Evolutionary conservation across 2,329 filamentous ascomycete genomes (phyloP).

Genomic region (Penicillium sp.): DNA sequence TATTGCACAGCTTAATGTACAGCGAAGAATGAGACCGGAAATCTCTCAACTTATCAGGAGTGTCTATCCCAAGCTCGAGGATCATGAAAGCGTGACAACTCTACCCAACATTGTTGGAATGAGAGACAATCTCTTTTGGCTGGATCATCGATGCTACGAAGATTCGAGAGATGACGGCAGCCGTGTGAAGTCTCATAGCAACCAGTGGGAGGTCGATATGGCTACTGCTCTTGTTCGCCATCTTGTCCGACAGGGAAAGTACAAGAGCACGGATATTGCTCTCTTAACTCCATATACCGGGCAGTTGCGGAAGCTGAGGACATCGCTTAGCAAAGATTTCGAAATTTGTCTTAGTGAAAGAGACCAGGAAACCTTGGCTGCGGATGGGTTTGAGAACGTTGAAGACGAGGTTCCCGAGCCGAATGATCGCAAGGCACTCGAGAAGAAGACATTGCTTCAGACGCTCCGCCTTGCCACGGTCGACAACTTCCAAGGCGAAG

Average conservation of each 20-base stretch:
- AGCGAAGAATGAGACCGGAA: conserved; percentile 15
- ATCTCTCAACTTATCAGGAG: conserved; percentile 9
- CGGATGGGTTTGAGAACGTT: not conserved
- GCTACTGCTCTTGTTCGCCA: conserved; percentile 20
- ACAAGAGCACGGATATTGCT: conserved; percentile 21
- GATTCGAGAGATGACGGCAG: conserved; percentile 10
- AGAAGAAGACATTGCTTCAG: conserved; percentile 13
- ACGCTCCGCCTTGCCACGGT: conserved; percentile 51
- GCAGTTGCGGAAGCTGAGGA: conserved; percentile 15
- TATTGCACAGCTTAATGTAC: conserved; percentile 8
- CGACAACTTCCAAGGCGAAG: conserved; percentile 70
- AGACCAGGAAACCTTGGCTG: conserved; percentile 7
- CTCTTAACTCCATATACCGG: conserved; percentile 22
- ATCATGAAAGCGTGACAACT: not conserved
- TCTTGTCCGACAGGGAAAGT: conserved; percentile 23
- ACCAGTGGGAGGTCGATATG: conserved; percentile 23
- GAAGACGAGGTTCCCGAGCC: not conserved
- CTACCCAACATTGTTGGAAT: conserved; percentile 14
- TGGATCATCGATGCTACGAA: conserved; percentile 18
- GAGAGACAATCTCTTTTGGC: conserved; percentile 20
- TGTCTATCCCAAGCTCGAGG: conserved; percentile 9
- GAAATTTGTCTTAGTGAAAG: conserved; percentile 10
- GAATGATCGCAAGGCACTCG: not conserved
- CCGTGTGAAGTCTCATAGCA: conserved; percentile 15
- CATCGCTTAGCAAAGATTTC: conserved; percentile 5